These are phyloP conservation scores for Arabis alpina DNA, from an alignment of 345 rosid genomes.

Conservation along the genomic window DNA sequence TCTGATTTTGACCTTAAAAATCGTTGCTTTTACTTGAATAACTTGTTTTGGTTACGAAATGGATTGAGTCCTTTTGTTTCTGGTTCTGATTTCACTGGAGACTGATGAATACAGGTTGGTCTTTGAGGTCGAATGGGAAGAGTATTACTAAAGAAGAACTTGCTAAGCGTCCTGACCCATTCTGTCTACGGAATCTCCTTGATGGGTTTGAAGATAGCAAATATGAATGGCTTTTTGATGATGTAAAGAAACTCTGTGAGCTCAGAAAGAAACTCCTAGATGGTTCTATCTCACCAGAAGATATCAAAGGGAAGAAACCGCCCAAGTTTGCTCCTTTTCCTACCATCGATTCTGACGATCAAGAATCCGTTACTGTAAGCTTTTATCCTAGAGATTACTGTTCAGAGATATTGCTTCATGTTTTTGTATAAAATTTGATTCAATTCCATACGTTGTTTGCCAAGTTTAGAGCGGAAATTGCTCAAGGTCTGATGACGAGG, in stretches of 20 bases:
- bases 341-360: neutral
- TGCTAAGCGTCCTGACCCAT: constrained; percentile 43
- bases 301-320: neutral
- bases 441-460: neutral
- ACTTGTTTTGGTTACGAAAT: neutral
- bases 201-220: constrained; percentile 30
- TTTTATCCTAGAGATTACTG: no score
- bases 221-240: constrained; percentile 27
- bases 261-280: neutral
- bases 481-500: constrained; percentile 18
- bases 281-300: constrained; percentile 10
- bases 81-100: neutral
- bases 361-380: constrained; percentile 17
- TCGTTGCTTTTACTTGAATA: neutral
- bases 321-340: neutral
- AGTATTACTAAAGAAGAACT: constrained; percentile 27
- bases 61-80: neutral
- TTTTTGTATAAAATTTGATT: neutral
- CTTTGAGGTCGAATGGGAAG: constrained; percentile 14
- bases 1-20: constrained; percentile 13
- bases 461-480: neutral
- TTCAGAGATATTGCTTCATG: no score
- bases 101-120: constrained; percentile 33
- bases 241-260: constrained; percentile 14
- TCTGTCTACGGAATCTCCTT: constrained; percentile 20